Percentiles rank a stretch among this genome's conserved stretches.
These are phyloP conservation scores for Dissophora globulifera DNA, from an alignment of 192 early-diverging fungal species.

Conservation along the genomic window DNA sequence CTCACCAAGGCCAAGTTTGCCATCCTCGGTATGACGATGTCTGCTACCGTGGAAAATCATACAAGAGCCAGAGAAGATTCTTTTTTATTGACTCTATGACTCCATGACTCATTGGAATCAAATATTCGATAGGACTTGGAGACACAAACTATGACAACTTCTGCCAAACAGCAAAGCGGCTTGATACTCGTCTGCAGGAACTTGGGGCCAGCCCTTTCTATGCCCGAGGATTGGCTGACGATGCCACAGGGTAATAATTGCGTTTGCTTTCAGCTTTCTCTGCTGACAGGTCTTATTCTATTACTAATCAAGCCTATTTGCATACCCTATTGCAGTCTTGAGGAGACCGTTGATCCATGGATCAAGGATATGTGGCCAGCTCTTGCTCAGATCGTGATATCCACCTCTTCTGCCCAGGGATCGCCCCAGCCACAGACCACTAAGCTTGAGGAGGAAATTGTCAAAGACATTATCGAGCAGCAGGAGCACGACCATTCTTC, in stretches of 20 bases:
- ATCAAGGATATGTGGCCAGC: conserved; percentile 83
- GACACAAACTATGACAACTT: conserved; percentile 97
- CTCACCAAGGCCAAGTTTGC: conserved; percentile 61
- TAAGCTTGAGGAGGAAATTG: conserved; percentile 24
- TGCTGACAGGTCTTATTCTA: no score
- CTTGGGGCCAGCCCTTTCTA: conserved; percentile 81
- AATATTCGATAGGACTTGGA: conserved; percentile 73
- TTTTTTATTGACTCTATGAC: no score
- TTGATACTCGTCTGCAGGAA: conserved; percentile 82
- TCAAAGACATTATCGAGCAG: conserved; percentile 21
- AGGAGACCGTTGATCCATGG: conserved; percentile 93
- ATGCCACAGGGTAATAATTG: conserved; percentile 81
- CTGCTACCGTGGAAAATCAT: no score
- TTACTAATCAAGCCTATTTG: no score
- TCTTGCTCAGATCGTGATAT: conserved; percentile 60
- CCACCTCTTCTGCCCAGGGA: conserved; percentile 19
- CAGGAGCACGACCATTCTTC: conserved; percentile 1
- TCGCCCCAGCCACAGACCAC: conserved; percentile 31
- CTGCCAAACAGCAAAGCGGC: conserved; percentile 82
- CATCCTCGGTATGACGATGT: conserved; percentile 57
- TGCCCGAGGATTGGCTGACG: conserved; percentile 86
- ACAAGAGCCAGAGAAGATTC: no score
- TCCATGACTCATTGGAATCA: not conserved
- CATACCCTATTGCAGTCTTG: conserved; percentile 62
- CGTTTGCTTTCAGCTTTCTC: no score